Percentiles rank a stretch among this genome's conserved stretches.
phyloP scores from a whole-genome alignment of 1,284 basidiomycete genomes.

The Leccinum solheimii region DNA sequence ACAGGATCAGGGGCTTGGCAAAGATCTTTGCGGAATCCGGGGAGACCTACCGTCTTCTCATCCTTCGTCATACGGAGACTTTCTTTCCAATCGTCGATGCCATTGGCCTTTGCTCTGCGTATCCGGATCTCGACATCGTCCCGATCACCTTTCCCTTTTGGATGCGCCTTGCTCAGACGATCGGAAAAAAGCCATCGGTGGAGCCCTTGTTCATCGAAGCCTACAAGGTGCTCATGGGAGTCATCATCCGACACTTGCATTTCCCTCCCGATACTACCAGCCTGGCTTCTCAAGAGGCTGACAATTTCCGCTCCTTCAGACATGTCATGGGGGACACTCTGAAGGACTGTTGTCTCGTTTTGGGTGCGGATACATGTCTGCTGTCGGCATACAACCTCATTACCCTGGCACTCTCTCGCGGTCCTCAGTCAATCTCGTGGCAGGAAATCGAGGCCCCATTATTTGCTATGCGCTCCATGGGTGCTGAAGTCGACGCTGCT shows the following conservation, averaged over 20 bases:
- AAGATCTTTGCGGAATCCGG: conserved; percentile 95
- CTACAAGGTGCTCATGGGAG: conserved; percentile 81
- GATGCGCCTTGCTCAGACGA: conserved; percentile 86
- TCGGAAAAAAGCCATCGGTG: conserved; percentile 73
- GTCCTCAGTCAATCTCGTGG: conserved; percentile 67
- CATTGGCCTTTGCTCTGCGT: conserved; percentile 92
- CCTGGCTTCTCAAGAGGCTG: conserved; percentile 82
- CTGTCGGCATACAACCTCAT: conserved; percentile 82
- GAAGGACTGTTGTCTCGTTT: conserved; percentile 97
- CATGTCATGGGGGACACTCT: conserved; percentile 99
- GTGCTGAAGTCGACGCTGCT: conserved; percentile 84
- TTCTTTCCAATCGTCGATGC: conserved; percentile 95
- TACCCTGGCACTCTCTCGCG: conserved; percentile 64
- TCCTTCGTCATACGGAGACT: conserved; percentile 85
- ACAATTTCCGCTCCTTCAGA: conserved; percentile 92
- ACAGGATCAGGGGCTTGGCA: conserved; percentile 88
- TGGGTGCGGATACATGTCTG: conserved; percentile 87
- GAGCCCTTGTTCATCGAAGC: conserved; percentile 75
- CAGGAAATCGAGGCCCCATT: conserved; percentile 98
- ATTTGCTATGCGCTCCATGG: conserved; percentile 99
- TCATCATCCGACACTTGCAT: conserved; percentile 90
- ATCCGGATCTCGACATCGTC: conserved; percentile 93
- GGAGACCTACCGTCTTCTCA: conserved; percentile 90
- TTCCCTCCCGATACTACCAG: conserved; percentile 77
- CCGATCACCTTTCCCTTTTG: conserved; percentile 99